Base-by-base conservation (phyloP, 345 rosid genomes). In the Psidium friedrichsthalianum region DNA sequence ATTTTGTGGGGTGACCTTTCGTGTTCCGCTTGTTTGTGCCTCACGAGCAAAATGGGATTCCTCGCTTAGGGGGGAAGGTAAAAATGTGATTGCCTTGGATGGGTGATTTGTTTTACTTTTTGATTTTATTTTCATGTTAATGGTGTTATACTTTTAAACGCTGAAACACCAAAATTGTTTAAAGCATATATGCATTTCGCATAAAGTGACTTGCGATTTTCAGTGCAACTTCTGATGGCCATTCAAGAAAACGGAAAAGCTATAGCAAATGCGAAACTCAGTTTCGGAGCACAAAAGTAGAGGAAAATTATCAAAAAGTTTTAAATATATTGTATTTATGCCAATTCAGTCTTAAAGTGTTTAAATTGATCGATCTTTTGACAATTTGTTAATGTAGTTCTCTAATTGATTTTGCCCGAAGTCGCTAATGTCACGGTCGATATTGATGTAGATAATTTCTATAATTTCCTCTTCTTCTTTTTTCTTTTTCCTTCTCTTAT, bases 331-430 rank as follows among this genome's bases (percentile, higher is more conserved):
- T n/a, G 21, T 1, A 14, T 3, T 15, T 61, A 2, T 27, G 11
- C 2, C 1, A 15, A 29, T 64, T 64, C 18, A 7, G 0, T 29
- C 2, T 6, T 64, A 18, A 69, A 24, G 12, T 10, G 24, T 56
- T 56, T 1, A 56, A 22, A 3, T 22, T 56, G 13, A 7, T 0
- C 5, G 24, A 18, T 0, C 1, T 69, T 69, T 69, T 36, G 11
- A 36, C 1, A 1, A 69, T 69, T 32, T 69, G 2, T 2, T 2
- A 53, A 53, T 16, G 21, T 16, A 15, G 21, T 53, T 1, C 20
- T 15, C 20, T 14, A 16, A 0, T 18, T 4, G 16, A 69, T 69
- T 69, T 69, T 36, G 0, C 3, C 20, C 0, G 2, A 1, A 32
- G 36, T 36, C 1, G 0, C 0, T 4, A 1, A 36, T 0, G n/a